Evolutionary conservation across 257 asterid species (phyloP).

Genomic region (Hygrophila difformis): DNA sequence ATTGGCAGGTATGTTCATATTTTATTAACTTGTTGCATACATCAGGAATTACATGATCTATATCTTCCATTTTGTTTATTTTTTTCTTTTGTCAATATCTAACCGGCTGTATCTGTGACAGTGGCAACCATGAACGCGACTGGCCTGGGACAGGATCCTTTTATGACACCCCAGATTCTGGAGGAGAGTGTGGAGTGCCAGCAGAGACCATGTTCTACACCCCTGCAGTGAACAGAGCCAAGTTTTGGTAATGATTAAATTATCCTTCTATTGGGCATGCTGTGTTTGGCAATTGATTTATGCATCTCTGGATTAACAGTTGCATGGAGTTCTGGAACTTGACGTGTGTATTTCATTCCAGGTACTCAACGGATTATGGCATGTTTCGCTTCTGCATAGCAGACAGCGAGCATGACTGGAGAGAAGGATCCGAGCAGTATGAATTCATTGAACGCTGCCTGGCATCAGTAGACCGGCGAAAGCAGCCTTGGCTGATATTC

Average conservation of each 20-base stretch:
- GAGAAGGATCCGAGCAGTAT: constrained; percentile 54
- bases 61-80: no score
- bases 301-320: neutral
- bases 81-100: neutral
- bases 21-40: neutral
- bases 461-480: constrained; percentile 39
- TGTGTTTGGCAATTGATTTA: neutral
- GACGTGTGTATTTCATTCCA: constrained; percentile 15
- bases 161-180: constrained; percentile 53
- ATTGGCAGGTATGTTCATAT: constrained; percentile 54
- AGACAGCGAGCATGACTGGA: constrained; percentile 53
- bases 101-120: constrained; percentile 16
- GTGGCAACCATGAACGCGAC: constrained; percentile 77
- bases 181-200: constrained; percentile 72
- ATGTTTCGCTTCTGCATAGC: constrained; percentile 67
- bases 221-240: constrained; percentile 73
- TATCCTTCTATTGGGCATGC: neutral
- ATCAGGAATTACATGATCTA: neutral
- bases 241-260: constrained; percentile 37
- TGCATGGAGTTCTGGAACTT: neutral
- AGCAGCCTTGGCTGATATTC: constrained; percentile 54
- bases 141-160: constrained; percentile 72
- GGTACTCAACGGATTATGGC: constrained; percentile 72
- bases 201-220: constrained; percentile 71
- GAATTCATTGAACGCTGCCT: constrained; percentile 41